Evolutionary conservation across 2,329 filamentous ascomycete species (phyloP).

Genomic region (Pyrenophora teres): DNA sequence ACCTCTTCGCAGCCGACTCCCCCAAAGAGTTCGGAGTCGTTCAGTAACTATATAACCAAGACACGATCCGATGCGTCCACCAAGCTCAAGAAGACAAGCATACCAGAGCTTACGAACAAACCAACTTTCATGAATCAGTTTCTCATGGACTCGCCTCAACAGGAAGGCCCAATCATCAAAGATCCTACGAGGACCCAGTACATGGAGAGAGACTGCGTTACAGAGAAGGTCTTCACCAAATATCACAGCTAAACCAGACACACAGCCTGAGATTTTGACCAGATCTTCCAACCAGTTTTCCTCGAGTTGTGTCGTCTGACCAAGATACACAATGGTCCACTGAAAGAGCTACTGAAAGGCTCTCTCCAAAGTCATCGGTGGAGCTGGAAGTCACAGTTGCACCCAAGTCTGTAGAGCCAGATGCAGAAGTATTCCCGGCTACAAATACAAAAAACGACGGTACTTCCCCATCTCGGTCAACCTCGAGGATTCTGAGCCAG

Average conservation of each 20-base stretch:
- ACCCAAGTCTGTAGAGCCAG: not conserved
- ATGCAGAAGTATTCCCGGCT: not conserved
- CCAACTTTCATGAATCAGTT: slow-evolving; percentile 33
- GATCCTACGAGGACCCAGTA: not conserved
- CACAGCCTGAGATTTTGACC: not conserved
- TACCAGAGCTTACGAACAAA: slow-evolving; percentile 16
- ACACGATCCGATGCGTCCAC: not conserved
- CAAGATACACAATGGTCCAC: not conserved
- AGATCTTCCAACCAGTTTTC: not conserved
- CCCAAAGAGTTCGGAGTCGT: slow-evolving; percentile 7
- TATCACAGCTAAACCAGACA: not conserved
- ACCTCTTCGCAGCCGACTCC: not conserved
- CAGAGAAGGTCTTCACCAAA: slow-evolving; percentile 13
- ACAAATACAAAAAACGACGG: not conserved
- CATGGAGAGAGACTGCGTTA: slow-evolving; percentile 36
- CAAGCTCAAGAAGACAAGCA: slow-evolving; percentile 1
- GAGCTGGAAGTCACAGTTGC: not conserved
- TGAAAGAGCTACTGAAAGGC: not conserved
- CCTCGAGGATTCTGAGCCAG: slow-evolving; percentile 37
- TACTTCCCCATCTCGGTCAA: slow-evolving; percentile 14
- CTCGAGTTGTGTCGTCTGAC: not conserved
- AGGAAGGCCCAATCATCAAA: not conserved
- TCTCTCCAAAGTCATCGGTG: not conserved
- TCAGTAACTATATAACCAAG: not conserved
- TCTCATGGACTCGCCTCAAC: slow-evolving; percentile 17